Conservation (phyloP, 129 eudicot species). For the Flaveria trinervia region DNA sequence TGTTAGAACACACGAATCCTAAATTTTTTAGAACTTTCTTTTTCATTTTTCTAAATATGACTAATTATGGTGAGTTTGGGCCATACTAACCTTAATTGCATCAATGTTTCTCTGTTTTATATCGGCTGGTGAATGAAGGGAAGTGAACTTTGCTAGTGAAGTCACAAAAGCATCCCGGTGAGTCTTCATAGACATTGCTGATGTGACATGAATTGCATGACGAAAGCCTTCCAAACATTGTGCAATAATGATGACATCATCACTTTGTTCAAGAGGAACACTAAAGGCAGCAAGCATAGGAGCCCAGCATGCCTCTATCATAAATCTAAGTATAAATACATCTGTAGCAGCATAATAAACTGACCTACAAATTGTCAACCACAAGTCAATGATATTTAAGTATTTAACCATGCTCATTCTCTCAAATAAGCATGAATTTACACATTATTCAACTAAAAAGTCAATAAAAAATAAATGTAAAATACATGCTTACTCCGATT, state of each 20-base stretch:
- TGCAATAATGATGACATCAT: constrained; percentile 69
- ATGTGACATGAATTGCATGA: constrained; percentile 95
- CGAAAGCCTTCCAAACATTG: constrained; percentile 94
- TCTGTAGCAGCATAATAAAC: constrained; percentile 97
- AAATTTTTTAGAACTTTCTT: not conserved
- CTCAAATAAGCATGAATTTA: constrained; percentile 6
- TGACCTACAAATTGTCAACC: constrained; percentile 64
- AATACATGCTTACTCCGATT: constrained; percentile 81
- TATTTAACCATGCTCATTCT: not conserved
- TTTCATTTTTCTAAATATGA: not conserved
- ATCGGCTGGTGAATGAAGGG: constrained; percentile 97
- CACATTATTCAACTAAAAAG: not conserved
- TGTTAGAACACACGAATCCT: not conserved
- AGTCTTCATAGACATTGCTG: constrained; percentile 99
- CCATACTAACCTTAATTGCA: constrained; percentile 84
- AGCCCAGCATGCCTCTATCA: constrained; percentile 99
- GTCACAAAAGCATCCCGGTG: constrained; percentile 98
- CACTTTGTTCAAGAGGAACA: constrained; percentile 97
- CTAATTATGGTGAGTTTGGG: not conserved
- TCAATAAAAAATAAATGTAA: constrained; percentile 28
- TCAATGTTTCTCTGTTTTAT: constrained; percentile 93
- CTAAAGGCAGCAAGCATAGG: constrained; percentile 99
- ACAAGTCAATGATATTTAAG: not conserved
- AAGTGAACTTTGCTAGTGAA: constrained; percentile 93
- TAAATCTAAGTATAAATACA: constrained; percentile 87